Percentiles rank a stretch among this genome's conserved stretches.
Evolutionary conservation across 2,329 filamentous ascomycete genomes (phyloP).

Genomic region (Aspergillus uvarum): DNA sequence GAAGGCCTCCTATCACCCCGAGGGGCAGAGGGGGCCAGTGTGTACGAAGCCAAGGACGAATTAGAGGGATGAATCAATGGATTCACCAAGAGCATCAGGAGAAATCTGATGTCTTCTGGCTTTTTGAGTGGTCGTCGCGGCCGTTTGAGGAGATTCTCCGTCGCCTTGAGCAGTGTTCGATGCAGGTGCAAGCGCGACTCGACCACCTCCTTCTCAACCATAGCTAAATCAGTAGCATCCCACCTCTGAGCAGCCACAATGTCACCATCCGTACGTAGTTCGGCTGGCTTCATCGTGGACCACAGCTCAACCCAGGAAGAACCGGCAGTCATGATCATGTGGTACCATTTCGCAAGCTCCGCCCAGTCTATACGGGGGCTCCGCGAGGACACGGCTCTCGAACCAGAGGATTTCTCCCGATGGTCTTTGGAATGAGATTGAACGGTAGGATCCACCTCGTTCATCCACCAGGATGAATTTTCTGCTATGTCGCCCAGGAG

Average conservation of each 20-base stretch:
- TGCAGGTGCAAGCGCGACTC: constrained; percentile 70
- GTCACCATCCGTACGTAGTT: constrained; percentile 27
- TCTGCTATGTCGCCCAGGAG: constrained; percentile 74
- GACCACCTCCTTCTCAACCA: constrained; percentile 53
- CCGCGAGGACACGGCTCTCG: constrained; percentile 52
- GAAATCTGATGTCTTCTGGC: constrained; percentile 70
- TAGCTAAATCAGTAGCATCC: constrained; percentile 45
- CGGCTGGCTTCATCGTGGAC: constrained; percentile 50
- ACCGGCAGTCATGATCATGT: constrained; percentile 65
- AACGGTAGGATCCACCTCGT: constrained; percentile 47
- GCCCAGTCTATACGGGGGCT: constrained; percentile 75
- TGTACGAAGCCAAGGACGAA: constrained; percentile 16
- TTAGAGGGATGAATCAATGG: constrained; percentile 64
- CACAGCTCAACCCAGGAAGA: constrained; percentile 64
- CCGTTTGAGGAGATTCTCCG: constrained; percentile 75
- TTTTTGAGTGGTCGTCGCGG: constrained; percentile 68
- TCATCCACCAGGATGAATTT: constrained; percentile 81
- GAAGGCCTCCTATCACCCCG: constrained; percentile 31
- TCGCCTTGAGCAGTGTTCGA: constrained; percentile 70
- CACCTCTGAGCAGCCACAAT: constrained; percentile 28
- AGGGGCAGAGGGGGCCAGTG: constrained; percentile 19
- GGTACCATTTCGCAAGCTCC: constrained; percentile 72
- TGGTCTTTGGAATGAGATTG: constrained; percentile 30
- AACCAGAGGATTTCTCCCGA: constrained; percentile 24
- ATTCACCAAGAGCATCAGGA: constrained; percentile 76